Evolutionary conservation across 768 basidiomycete species (phyloP).

Genomic region (Termitomyces sp.): DNA sequence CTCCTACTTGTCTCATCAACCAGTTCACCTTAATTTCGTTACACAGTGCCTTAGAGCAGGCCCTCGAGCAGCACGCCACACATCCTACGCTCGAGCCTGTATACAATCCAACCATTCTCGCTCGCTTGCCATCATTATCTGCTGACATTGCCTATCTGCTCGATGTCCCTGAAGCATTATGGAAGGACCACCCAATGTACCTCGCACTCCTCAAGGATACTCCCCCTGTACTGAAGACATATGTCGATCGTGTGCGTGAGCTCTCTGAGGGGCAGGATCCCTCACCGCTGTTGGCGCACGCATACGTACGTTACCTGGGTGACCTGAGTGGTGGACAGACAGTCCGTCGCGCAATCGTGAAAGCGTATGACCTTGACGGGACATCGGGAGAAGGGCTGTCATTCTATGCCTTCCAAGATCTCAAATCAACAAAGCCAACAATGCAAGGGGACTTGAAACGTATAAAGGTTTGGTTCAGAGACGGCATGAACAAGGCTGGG

Average conservation of each 20-base stretch:
- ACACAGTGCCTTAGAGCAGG: conserved; percentile 54
- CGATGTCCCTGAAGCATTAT: conserved; percentile 46
- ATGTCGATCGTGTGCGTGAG: conserved; percentile 50
- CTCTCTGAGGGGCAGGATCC: conserved; percentile 46
- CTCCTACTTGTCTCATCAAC: neutral
- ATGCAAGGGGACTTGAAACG: conserved; percentile 61
- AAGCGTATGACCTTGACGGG: conserved; percentile 62
- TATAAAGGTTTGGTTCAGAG: conserved; percentile 72
- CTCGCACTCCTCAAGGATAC: conserved; percentile 38
- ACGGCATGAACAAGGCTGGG: conserved; percentile 52
- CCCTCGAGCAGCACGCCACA: conserved; percentile 55
- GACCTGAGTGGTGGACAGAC: conserved; percentile 79
- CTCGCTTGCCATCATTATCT: conserved; percentile 55
- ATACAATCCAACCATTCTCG: conserved; percentile 68
- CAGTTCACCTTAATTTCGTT: neutral
- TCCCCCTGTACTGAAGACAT: conserved; percentile 49
- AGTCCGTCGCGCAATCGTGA: conserved; percentile 59
- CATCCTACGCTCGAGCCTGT: conserved; percentile 64
- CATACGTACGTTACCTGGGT: conserved; percentile 80
- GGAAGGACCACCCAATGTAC: conserved; percentile 59
- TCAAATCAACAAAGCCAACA: conserved; percentile 43
- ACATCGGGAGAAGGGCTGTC: conserved; percentile 48
- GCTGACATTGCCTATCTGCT: conserved; percentile 67
- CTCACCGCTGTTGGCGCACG: conserved; percentile 64
- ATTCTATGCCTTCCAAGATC: conserved; percentile 70